Evolutionary conservation across 345 rosid species (phyloP).

Genomic region (Euphorbia peplus): DNA sequence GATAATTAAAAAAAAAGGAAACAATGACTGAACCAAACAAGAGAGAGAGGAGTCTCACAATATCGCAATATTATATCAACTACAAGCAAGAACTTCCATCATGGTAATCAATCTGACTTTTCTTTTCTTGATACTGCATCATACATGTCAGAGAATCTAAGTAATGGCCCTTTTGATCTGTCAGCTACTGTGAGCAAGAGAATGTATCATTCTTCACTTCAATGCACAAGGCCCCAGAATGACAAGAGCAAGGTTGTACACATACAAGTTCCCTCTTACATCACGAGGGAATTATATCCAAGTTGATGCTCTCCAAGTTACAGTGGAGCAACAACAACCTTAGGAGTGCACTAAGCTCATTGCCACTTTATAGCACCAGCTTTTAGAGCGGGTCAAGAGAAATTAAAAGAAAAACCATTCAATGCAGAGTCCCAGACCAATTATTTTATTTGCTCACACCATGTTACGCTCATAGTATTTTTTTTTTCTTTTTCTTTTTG

Average conservation of each 20-base stretch:
- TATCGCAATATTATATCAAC: background rate
- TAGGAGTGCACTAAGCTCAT: background rate
- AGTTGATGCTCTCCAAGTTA: background rate
- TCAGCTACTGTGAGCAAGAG: background rate
- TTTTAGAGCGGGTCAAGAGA: background rate
- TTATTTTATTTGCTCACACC: background rate
- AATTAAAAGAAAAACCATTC: background rate
- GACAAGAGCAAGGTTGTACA: background rate
- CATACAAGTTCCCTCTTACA: background rate
- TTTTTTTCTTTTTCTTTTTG: background rate
- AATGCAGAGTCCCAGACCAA: too few species aligned
- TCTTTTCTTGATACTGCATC: background rate
- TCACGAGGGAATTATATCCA: background rate
- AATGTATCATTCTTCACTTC: background rate
- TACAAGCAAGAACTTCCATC: background rate
- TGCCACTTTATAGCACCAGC: background rate
- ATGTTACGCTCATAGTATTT: background rate
- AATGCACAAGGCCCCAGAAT: background rate
- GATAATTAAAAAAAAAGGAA: background rate
- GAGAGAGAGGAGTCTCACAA: background rate
- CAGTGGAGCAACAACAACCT: background rate
- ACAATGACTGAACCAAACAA: background rate
- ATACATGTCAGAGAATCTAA: background rate
- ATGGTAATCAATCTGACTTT: background rate
- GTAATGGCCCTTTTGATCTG: background rate